These are phyloP conservation scores for Cladosporium colombiae DNA, from an alignment of 2,329 filamentous ascomycete species.

Conservation along the genomic window DNA sequence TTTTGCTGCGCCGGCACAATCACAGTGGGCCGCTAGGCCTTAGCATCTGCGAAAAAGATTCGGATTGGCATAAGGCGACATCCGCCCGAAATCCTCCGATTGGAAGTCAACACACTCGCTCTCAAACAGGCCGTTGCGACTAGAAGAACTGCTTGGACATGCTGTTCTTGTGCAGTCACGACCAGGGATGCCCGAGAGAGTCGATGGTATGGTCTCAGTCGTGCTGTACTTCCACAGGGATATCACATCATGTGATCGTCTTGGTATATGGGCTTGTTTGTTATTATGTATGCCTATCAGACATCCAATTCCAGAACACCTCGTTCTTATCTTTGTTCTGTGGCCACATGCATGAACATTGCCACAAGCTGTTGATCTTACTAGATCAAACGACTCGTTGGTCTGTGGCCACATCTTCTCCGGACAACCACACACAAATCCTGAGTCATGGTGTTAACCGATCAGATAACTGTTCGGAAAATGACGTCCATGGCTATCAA, in stretches of 20 bases:
- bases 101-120: not conserved
- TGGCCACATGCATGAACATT: not conserved
- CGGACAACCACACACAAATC: not conserved
- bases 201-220: not conserved
- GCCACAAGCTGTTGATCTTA: not conserved
- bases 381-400: not conserved
- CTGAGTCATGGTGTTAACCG: not conserved
- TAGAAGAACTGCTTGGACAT: not conserved
- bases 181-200: not conserved
- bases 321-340: not conserved
- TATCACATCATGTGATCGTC: not conserved
- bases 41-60: constrained; percentile 4
- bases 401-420: not conserved
- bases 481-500: not conserved
- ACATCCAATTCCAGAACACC: not conserved
- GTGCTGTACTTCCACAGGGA: not conserved
- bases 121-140: not conserved
- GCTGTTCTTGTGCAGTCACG: not conserved
- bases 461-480: not conserved
- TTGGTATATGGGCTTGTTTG: not conserved
- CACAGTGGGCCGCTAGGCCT: not conserved
- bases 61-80: constrained; percentile 1
- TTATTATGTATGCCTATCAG: not conserved
- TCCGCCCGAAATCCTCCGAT: constrained; percentile 1
- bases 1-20: constrained; percentile 1